These are phyloP conservation scores for Oidiodendron maius DNA, from an alignment of 495 filamentous ascomycete genomes.

Conservation along the genomic window DNA sequence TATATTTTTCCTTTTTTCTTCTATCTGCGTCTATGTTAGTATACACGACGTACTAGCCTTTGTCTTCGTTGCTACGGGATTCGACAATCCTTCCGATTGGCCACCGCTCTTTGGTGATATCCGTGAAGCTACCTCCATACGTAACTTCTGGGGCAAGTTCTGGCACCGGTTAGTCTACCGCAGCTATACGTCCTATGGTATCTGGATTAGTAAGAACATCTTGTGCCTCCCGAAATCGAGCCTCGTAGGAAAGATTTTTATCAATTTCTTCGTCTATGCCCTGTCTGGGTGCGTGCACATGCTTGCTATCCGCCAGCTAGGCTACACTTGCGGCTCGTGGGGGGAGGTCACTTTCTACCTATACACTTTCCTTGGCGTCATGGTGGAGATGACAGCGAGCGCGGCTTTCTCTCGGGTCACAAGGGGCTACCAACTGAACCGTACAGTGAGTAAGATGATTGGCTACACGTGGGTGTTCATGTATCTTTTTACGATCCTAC, in stretches of 20 bases:
- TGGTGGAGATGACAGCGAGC: background rate
- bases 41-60: background rate
- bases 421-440: background rate
- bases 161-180: conserved; percentile 24
- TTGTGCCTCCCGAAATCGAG: background rate
- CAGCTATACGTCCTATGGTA: conserved; percentile 1
- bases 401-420: background rate
- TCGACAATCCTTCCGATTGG: conserved; percentile 14
- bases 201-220: background rate
- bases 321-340: background rate
- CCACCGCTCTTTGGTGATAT: conserved; percentile 16
- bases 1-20: background rate
- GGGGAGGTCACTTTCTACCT: background rate
- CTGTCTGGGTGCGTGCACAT: background rate
- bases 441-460: background rate
- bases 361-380: background rate
- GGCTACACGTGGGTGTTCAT: conserved; percentile 2
- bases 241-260: background rate
- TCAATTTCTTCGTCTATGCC: background rate
- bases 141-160: conserved; percentile 26
- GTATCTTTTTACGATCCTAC: background rate
- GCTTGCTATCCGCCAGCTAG: background rate
- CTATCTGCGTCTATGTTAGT: background rate
- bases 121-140: conserved; percentile 15
- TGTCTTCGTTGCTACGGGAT: background rate